Conservation (phyloP, 495 filamentous ascomycete species). For the Podospora pseudocomata region DNA sequence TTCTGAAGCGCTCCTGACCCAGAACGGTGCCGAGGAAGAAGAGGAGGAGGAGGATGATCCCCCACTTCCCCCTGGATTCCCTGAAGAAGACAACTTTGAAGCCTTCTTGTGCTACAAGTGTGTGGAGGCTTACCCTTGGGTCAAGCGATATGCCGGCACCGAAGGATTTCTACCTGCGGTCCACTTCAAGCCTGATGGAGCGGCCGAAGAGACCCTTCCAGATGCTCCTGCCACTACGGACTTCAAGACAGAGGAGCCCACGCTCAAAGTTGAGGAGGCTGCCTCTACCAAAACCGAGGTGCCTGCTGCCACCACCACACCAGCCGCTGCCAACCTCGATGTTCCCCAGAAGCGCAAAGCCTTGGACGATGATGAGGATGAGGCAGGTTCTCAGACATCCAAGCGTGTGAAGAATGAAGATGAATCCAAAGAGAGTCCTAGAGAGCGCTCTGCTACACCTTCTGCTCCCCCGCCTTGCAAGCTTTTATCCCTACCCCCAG, state of each 20-base stretch:
- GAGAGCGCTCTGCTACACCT: background rate
- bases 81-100: conserved; percentile 81
- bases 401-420: conserved; percentile 57
- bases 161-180: conserved; percentile 77
- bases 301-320: conserved; percentile 3
- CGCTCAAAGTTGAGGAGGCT: background rate
- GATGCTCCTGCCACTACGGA: background rate
- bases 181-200: conserved; percentile 29
- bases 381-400: conserved; percentile 34
- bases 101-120: conserved; percentile 93
- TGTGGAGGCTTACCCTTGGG: conserved; percentile 82
- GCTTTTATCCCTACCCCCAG: conserved; percentile 23
- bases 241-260: background rate
- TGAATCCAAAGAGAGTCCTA: background rate
- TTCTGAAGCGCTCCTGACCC: conserved; percentile 23
- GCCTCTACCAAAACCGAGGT: conserved; percentile 4
- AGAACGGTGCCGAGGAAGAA: conserved; percentile 27
- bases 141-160: conserved; percentile 83
- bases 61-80: conserved; percentile 77
- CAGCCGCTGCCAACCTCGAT: conserved; percentile 11
- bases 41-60: conserved; percentile 45
- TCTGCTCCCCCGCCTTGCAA: background rate
- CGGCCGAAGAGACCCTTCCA: background rate
- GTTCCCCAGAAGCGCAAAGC: conserved; percentile 72
- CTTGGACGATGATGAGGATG: conserved; percentile 36